Evolutionary conservation across 345 rosid genomes (phyloP), one percentile per base, ranked within the genome.

Genomic region (Bretschneidera sinensis): DNA sequence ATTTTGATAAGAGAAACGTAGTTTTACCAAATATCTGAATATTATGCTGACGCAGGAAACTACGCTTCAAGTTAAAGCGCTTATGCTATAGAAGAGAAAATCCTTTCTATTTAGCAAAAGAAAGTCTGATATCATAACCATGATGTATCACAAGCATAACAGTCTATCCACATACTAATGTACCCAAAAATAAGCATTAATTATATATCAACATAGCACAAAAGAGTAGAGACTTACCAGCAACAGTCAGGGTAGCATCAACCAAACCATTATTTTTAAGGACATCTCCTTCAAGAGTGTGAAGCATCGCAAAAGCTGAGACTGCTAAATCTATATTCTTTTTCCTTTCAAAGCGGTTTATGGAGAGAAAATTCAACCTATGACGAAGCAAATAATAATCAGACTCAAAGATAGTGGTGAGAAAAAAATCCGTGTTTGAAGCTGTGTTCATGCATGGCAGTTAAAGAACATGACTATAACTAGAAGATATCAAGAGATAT

Each of bases 301-400:
- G 78, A 39, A 91, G 90, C 72, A 72, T 73, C 4, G 92, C 92
- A 73, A 88, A 91, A 57, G 95, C 96, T 19, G 90, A 81, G 69
- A 91, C 76, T n/a, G 96, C 96, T 66, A 91, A 75, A 19, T 83
- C 84, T 17, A 91, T 86, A 74, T 86, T 87, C 86, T 89, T 88
- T 72, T 92, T 92, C 80, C 83, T 82, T 74, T 87, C 97, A 62
- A 84, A 89, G n/a, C 96, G 91, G 59, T 92, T 92, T 64, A 89
- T 79, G 51, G 96, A 89, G 60, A 89, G 90, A 60, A 84, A 87
- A 75, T 85, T 84, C 76, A 85, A 71, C 81, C 97, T 89, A 64
- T n/a, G 64, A 22, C 54, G 71, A 71, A 77, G 23, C 50, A 45
- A 35, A 59, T n/a, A 7, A n/a, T 21, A 49, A 25, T 61, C 19